A percentile compares a stretch with the other conserved stretches of the same genome.
These are phyloP conservation scores for Zoysia matrella DNA, from an alignment of 202 grass and related monocot species.

Conservation along the genomic window DNA sequence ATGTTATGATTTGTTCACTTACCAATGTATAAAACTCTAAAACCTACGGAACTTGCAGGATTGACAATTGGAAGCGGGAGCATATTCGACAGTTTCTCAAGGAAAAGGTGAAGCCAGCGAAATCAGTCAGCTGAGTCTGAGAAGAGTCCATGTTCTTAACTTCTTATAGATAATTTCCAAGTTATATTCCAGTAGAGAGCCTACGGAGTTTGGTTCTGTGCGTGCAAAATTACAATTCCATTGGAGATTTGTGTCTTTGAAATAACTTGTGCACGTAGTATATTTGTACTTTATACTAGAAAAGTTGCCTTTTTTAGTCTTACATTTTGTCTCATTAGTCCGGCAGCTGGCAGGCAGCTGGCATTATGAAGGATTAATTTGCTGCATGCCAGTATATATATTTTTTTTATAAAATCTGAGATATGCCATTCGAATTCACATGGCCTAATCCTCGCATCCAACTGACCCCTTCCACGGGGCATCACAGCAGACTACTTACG, in stretches of 20 bases:
- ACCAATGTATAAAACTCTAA: not conserved
- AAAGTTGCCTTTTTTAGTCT: not conserved
- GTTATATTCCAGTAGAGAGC: not conserved
- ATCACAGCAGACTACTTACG: no score
- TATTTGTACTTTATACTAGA: constrained; percentile 27
- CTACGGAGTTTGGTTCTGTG: not conserved
- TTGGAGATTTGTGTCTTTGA: not conserved
- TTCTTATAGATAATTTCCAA: not conserved
- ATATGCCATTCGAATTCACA: no score
- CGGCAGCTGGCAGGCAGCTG: no score
- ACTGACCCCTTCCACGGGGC: no score
- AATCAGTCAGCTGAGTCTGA: constrained; percentile 44
- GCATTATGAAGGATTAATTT: not conserved
- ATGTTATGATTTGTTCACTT: not conserved
- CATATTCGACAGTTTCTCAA: constrained; percentile 88
- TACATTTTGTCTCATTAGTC: not conserved
- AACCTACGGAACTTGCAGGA: constrained; percentile 52
- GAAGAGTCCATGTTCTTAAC: not conserved
- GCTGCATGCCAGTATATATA: no score
- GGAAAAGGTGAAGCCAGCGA: constrained; percentile 79
- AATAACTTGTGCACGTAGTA: not conserved
- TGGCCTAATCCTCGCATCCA: no score
- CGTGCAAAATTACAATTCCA: not conserved
- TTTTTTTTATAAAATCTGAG: no score
- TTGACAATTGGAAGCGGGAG: constrained; percentile 97